Evolutionary conservation across 1,139 yeast species (phyloP).

Genomic region (Debaryomycetaceae sp.): DNA sequence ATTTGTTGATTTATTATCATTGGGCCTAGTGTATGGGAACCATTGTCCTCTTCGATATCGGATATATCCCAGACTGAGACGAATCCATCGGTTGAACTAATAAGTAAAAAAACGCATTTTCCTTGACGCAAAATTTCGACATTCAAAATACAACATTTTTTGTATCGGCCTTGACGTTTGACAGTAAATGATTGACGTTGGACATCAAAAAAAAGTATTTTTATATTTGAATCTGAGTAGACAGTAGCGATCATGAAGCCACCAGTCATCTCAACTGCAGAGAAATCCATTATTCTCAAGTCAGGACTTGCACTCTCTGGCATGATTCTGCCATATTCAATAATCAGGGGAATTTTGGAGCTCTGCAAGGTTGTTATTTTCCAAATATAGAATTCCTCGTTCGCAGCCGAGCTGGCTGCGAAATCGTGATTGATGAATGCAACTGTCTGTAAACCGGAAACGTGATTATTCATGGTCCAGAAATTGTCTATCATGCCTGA

Average conservation of each 20-base stretch:
- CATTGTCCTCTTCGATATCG: background rate
- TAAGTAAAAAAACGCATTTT: conserved; percentile 34
- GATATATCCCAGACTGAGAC: conserved; percentile 59
- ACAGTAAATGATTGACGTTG: conserved; percentile 33
- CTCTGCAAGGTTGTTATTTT: conserved; percentile 33
- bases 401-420: conserved; percentile 70
- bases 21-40: conserved; percentile 13
- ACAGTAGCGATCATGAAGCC: conserved; percentile 63
- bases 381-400: conserved; percentile 90
- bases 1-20: conserved; percentile 46
- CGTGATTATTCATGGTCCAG: conserved; percentile 75
- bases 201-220: conserved; percentile 55
- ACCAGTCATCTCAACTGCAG: conserved; percentile 28
- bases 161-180: conserved; percentile 50
- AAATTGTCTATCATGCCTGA: conserved; percentile 42
- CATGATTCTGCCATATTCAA: conserved; percentile 42
- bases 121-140: conserved; percentile 43
- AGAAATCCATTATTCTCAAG: conserved; percentile 84
- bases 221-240: conserved; percentile 80
- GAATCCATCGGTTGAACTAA: conserved; percentile 83
- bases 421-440: conserved; percentile 52
- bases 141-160: conserved; percentile 73
- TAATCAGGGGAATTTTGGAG: conserved; percentile 38
- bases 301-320: conserved; percentile 66
- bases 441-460: conserved; percentile 80